phyloP scores from a whole-genome alignment of 345 rosid species.

The Barbarea vulgaris region DNA sequence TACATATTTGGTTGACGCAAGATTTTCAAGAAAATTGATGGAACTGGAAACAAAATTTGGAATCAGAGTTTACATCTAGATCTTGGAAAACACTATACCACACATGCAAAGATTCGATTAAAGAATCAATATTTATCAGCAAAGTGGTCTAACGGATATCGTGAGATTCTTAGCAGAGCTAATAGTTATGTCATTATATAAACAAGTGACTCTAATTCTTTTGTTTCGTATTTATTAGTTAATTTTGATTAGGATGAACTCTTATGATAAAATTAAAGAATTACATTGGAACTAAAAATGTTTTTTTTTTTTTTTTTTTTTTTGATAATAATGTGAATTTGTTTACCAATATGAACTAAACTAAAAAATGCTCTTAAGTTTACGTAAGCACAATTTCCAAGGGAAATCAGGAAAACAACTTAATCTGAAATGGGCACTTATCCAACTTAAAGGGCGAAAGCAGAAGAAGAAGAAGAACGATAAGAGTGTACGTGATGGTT shows the following conservation, averaged over 20 bases:
- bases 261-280: not conserved
- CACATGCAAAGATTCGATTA: not conserved
- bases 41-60: not conserved
- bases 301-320: too few relatives aligned
- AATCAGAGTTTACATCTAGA: not conserved
- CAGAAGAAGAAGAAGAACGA: conserved; percentile 31
- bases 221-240: not conserved
- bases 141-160: not conserved
- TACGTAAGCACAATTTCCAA: conserved; percentile 13
- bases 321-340: too few relatives aligned
- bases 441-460: conserved; percentile 27
- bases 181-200: not conserved
- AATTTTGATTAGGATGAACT: not conserved
- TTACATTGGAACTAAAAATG: too few relatives aligned
- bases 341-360: too few relatives aligned
- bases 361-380: too few relatives aligned
- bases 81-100: not conserved
- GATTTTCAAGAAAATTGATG: not conserved
- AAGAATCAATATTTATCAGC: not conserved
- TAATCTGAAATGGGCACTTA: not conserved
- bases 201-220: not conserved
- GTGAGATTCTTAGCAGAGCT: not conserved
- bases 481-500: conserved; percentile 38
- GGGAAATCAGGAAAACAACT: conserved; percentile 9
- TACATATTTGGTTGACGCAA: not conserved